Percentiles rank a stretch among this genome's conserved stretches.
Evolutionary conservation across 768 basidiomycete genomes (phyloP).

Genomic region (Exsudoporus frostii): DNA sequence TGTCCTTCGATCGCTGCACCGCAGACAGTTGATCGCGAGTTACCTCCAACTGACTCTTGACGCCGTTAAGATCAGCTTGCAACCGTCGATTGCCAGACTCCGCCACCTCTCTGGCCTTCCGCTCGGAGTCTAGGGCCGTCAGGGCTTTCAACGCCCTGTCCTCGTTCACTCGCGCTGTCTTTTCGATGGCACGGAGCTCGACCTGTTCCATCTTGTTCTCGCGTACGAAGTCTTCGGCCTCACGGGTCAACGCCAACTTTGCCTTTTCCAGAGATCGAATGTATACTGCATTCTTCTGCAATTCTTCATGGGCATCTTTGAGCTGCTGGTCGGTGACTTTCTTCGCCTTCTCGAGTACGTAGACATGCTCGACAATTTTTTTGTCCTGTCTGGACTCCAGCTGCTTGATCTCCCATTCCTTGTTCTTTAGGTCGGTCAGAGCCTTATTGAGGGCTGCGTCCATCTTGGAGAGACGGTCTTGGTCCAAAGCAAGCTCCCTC

Average conservation of each 20-base stretch:
- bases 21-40: conserved; percentile 49
- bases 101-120: conserved; percentile 59
- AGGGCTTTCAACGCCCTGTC: conserved; percentile 55
- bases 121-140: conserved; percentile 64
- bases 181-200: conserved; percentile 67
- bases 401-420: conserved; percentile 85
- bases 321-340: conserved; percentile 90
- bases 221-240: conserved; percentile 78
- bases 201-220: conserved; percentile 70
- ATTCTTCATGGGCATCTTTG: conserved; percentile 72
- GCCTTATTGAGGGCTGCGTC: conserved; percentile 81
- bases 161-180: conserved; percentile 58
- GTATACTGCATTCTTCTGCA: conserved; percentile 68
- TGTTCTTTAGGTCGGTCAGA: conserved; percentile 71
- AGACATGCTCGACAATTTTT: conserved; percentile 97
- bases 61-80: conserved; percentile 56
- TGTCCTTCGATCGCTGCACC: conserved; percentile 59
- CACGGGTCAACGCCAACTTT: conserved; percentile 66
- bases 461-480: conserved; percentile 66
- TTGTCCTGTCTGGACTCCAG: conserved; percentile 88
- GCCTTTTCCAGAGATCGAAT: conserved; percentile 87
- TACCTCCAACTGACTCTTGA: conserved; percentile 55
- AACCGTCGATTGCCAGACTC: conserved; percentile 60
- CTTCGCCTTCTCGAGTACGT: conserved; percentile 95
- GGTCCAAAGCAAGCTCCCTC: conserved; percentile 62